phyloP scores from a whole-genome alignment of 2,329 filamentous ascomycete genomes.

The Trichophyton rubrum region DNA sequence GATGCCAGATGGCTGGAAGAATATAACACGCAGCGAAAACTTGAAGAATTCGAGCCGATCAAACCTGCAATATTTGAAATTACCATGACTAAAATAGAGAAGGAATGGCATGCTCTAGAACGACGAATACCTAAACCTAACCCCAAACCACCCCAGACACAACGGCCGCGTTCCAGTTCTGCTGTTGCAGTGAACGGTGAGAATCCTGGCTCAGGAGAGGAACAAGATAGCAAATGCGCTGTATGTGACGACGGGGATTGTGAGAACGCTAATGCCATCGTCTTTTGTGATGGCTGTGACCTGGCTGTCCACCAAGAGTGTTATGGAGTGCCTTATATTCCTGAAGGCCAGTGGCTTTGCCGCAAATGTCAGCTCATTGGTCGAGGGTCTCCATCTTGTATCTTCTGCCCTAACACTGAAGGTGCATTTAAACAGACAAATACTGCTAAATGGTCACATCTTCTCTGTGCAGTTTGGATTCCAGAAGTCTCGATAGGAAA shows the following conservation, averaged over 20 bases:
- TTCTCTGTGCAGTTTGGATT: constrained; percentile 97
- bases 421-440: constrained; percentile 98
- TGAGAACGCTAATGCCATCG: constrained; percentile 97
- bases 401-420: constrained; percentile 95
- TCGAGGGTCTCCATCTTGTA: constrained; percentile 82
- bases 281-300: constrained; percentile 97
- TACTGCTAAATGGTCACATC: constrained; percentile 88
- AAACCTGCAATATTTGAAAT: constrained; percentile 94
- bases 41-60: constrained; percentile 64
- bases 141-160: constrained; percentile 88
- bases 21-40: constrained; percentile 64
- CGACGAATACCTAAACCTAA: constrained; percentile 96
- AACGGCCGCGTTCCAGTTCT: constrained; percentile 82
- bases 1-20: constrained; percentile 91
- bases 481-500: constrained; percentile 93
- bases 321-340: constrained; percentile 96
- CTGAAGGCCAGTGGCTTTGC: constrained; percentile 96
- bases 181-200: constrained; percentile 94
- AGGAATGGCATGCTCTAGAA: constrained; percentile 93
- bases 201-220: constrained; percentile 65
- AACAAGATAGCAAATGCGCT: constrained; percentile 92
- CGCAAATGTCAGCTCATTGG: constrained; percentile 93
- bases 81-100: constrained; percentile 96
- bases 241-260: constrained; percentile 99
- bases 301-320: constrained; percentile 97